A percentile compares a stretch with the other conserved stretches of the same genome.
Evolutionary conservation across 176 grass and related monocot genomes (phyloP).

Genomic region (Bonia amplexicaulis): DNA sequence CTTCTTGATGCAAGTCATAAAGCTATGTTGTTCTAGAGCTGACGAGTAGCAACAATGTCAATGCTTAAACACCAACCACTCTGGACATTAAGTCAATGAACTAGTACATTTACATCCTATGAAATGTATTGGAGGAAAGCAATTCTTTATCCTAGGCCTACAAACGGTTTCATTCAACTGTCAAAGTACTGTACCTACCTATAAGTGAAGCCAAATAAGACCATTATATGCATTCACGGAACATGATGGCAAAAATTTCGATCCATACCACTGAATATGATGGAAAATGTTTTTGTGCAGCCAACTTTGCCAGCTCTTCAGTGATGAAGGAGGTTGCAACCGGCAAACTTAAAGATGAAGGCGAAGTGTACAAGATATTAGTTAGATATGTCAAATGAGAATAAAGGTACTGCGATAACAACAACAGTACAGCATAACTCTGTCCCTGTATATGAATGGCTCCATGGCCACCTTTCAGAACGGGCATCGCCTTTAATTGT

Average conservation of each 20-base stretch:
- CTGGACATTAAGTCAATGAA: not conserved
- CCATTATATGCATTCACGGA: not conserved
- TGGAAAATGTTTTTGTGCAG: not conserved
- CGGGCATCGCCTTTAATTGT: not conserved
- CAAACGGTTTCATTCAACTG: not conserved
- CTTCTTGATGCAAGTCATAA: no score
- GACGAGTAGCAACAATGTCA: not conserved
- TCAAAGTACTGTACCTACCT: not conserved
- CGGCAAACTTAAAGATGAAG: not conserved
- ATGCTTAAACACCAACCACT: not conserved
- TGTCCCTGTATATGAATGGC: not conserved
- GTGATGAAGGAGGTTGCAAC: not conserved
- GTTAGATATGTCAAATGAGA: not conserved
- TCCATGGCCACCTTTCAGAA: not conserved
- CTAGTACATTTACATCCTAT: not conserved
- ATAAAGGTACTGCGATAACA: not conserved
- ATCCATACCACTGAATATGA: not conserved
- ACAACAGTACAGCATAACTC: not conserved
- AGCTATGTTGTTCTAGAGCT: not conserved
- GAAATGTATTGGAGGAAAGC: no score
- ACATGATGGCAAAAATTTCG: not conserved
- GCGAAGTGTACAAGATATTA: not conserved
- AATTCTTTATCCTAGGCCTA: no score
- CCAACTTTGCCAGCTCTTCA: not conserved
- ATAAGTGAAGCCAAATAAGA: not conserved